A percentile compares a stretch with the other conserved stretches of the same genome.
These are phyloP conservation scores for Pulchroboletus neoregius DNA, from an alignment of 1,284 basidiomycete species.

Conservation along the genomic window DNA sequence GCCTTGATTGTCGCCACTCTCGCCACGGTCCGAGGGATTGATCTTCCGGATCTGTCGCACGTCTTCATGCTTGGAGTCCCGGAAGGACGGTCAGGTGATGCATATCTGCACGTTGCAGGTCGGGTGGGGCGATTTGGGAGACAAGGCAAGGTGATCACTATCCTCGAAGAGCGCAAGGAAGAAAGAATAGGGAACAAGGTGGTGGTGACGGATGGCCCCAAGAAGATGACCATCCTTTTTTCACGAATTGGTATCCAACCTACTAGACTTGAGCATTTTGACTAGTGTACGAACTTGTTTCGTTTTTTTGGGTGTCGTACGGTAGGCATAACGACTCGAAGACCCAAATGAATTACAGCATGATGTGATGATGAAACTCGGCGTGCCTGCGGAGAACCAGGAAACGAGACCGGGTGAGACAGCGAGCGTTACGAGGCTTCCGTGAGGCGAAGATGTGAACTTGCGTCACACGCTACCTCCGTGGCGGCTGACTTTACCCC, in stretches of 20 bases:
- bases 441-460: conserved; percentile 9
- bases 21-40: conserved; percentile 66
- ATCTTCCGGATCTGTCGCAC: conserved; percentile 65
- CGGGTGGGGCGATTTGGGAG: conserved; percentile 70
- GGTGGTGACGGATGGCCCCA: conserved; percentile 36
- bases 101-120: conserved; percentile 70
- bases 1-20: conserved; percentile 63
- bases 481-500: conserved; percentile 30
- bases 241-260: conserved; percentile 40
- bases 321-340: conserved; percentile 12
- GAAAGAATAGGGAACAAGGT: conserved; percentile 29
- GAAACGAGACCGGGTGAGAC: conserved; percentile 6
- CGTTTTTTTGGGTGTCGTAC: background rate
- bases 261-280: conserved; percentile 44
- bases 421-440: too few relatives aligned
- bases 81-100: conserved; percentile 49
- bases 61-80: conserved; percentile 68
- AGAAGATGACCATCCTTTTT: conserved; percentile 46
- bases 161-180: conserved; percentile 43
- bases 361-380: conserved; percentile 23
- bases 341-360: background rate
- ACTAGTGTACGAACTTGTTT: conserved; percentile 26
- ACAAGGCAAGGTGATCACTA: conserved; percentile 57
- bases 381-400: conserved; percentile 22
- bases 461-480: conserved; percentile 17